Conservation (phyloP, 225 moss, liverwort and hornwort genomes). For the Climacium dendroides region DNA sequence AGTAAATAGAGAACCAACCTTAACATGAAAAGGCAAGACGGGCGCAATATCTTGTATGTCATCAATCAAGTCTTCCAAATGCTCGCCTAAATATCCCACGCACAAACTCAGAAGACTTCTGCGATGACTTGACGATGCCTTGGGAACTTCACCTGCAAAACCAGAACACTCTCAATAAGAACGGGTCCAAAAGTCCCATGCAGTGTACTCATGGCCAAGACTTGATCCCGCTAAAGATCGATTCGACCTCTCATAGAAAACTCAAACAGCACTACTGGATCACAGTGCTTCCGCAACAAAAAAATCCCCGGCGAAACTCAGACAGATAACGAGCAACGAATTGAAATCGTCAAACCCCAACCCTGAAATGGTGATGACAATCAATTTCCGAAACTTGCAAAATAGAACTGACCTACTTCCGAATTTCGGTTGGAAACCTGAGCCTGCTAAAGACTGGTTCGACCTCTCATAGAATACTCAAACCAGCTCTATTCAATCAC, state of each 20-base stretch:
- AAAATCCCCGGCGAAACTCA: background rate
- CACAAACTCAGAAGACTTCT: slow-evolving; percentile 75
- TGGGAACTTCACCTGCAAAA: slow-evolving; percentile 27
- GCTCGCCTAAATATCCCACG: slow-evolving; percentile 66
- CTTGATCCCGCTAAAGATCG: background rate
- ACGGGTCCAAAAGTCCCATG: background rate
- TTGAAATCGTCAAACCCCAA: background rate
- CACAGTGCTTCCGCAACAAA: background rate
- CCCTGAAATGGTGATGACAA: background rate
- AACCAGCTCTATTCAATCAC: background rate
- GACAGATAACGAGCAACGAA: background rate
- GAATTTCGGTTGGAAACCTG: background rate
- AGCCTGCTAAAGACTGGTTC: background rate
- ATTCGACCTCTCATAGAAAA: background rate
- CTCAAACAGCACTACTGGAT: background rate
- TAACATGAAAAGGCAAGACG: slow-evolving; percentile 57
- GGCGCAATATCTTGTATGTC: slow-evolving; percentile 74
- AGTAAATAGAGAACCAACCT: slow-evolving; percentile 20
- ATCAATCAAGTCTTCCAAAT: slow-evolving; percentile 74
- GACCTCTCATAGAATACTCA: background rate
- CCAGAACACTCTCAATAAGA: background rate
- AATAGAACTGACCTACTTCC: background rate
- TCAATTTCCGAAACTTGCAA: background rate
- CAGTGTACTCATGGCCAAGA: background rate
- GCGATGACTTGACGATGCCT: slow-evolving; percentile 11